A percentile compares a stretch with the other conserved stretches of the same genome.
Conservation (phyloP, 1,139 yeast genomes). For the Blastobotrys ciferrii region DNA sequence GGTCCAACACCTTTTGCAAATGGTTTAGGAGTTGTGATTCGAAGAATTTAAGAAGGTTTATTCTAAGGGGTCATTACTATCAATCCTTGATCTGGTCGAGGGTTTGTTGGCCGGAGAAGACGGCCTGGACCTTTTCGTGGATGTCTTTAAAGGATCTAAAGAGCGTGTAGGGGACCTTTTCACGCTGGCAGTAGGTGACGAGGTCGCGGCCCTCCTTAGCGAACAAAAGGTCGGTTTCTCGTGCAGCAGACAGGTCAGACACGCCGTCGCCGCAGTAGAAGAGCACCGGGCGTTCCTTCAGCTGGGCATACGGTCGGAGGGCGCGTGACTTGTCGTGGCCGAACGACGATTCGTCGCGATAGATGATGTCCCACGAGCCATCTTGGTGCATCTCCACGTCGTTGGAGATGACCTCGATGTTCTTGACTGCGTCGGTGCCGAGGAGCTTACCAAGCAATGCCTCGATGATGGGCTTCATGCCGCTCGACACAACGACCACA, state of each 20-base stretch:
- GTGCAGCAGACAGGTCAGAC: slow-evolving; percentile 90
- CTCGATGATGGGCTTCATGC: slow-evolving; percentile 87
- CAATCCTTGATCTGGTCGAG: slow-evolving; percentile 28
- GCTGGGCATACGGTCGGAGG: slow-evolving; percentile 60
- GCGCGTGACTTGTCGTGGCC: slow-evolving; percentile 94
- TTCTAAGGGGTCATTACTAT: no score
- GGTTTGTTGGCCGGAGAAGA: slow-evolving; percentile 46
- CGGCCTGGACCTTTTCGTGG: slow-evolving; percentile 50
- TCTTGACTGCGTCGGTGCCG: slow-evolving; percentile 69
- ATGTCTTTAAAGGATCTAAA: slow-evolving; percentile 77
- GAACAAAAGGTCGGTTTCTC: slow-evolving; percentile 87
- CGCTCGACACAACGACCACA: slow-evolving; percentile 72
- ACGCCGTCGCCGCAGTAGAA: slow-evolving; percentile 98
- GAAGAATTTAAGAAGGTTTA: no score
- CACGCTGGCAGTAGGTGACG: slow-evolving; percentile 76
- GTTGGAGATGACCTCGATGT: slow-evolving; percentile 81
- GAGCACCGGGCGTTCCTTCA: slow-evolving; percentile 52
- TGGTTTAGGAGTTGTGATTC: no score
- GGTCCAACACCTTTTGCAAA: no score
- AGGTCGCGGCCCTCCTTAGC: slow-evolving; percentile 93
- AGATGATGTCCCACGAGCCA: slow-evolving; percentile 77
- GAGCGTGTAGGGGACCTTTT: slow-evolving; percentile 79
- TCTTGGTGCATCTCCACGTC: slow-evolving; percentile 60
- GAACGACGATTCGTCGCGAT: slow-evolving; percentile 78
- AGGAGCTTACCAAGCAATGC: slow-evolving; percentile 72